These are phyloP conservation scores for Mrakia blollopis DNA, from an alignment of 768 basidiomycete species.

Conservation along the genomic window DNA sequence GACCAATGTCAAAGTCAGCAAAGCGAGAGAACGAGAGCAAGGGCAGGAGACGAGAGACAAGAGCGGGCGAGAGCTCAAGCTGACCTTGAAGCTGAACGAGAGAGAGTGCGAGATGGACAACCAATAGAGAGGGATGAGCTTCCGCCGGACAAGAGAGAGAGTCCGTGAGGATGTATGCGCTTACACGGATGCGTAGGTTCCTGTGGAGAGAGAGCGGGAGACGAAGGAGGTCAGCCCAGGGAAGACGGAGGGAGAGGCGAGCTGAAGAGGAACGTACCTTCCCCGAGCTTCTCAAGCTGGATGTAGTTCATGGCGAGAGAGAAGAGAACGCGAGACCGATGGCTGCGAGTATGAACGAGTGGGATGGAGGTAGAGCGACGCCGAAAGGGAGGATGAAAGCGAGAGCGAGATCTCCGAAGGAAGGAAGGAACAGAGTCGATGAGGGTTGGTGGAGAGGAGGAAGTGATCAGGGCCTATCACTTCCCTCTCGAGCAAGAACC, in stretches of 20 bases:
- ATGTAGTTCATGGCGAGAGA: conserved; percentile 54
- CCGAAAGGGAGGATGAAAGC: too few relatives aligned
- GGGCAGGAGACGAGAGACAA: background rate
- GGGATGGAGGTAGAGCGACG: too few relatives aligned
- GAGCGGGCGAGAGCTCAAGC: conserved; percentile 24
- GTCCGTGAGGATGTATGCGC: background rate
- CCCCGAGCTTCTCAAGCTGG: conserved; percentile 81
- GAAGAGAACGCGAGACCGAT: too few relatives aligned
- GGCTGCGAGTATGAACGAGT: too few relatives aligned
- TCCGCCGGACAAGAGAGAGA: background rate
- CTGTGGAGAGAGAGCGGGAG: background rate
- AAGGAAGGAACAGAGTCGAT: too few relatives aligned
- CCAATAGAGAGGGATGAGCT: background rate
- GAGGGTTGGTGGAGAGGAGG: too few relatives aligned
- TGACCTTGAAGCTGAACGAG: conserved; percentile 64
- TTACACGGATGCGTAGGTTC: conserved; percentile 24
- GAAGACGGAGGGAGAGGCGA: background rate
- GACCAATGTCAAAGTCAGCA: background rate
- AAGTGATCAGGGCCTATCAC: too few relatives aligned
- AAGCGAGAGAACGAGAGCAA: background rate
- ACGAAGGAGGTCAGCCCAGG: background rate
- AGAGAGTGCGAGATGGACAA: background rate
- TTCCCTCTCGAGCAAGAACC: too few relatives aligned
- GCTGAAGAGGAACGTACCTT: conserved; percentile 83
- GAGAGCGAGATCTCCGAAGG: too few relatives aligned